Conservation (phyloP, 495 filamentous ascomycete species). For the Neurospora tetrasperma region DNA sequence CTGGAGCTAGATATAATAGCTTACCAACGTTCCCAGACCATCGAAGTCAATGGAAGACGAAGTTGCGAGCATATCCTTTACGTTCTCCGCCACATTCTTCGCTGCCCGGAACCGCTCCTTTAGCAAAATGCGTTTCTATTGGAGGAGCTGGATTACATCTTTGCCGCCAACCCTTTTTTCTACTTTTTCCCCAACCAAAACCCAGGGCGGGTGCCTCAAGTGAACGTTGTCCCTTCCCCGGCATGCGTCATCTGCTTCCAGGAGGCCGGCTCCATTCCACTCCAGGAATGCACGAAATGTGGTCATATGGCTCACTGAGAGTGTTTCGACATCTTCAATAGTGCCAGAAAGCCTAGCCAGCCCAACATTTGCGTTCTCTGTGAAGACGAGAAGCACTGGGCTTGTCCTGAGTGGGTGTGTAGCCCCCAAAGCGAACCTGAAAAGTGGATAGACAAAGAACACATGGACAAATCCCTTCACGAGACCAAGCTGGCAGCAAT, state of each 20-base stretch:
- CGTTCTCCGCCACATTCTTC: neutral
- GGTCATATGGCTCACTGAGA: neutral
- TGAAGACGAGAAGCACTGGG: neutral
- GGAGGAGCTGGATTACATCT: neutral
- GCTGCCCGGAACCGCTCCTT: neutral
- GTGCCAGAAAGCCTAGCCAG: neutral
- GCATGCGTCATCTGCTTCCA: neutral
- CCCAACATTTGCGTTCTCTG: neutral
- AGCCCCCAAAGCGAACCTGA: neutral
- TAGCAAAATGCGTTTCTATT: neutral
- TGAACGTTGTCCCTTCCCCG: neutral
- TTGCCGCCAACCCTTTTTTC: neutral
- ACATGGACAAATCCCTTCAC: neutral
- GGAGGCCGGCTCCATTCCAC: too few species aligned
- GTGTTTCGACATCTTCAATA: neutral
- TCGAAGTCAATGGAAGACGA: neutral
- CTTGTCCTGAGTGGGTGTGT: neutral
- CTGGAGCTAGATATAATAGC: neutral
- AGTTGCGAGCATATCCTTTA: neutral
- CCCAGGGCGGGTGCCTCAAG: neutral
- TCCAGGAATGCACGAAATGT: neutral
- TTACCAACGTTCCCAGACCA: neutral
- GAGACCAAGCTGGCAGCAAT: neutral
- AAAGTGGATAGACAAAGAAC: neutral
- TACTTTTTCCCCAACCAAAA: neutral